Percentiles rank a stretch among this genome's conserved stretches.
Conservation (phyloP, 768 basidiomycete genomes). For the Pisolithus albus region DNA sequence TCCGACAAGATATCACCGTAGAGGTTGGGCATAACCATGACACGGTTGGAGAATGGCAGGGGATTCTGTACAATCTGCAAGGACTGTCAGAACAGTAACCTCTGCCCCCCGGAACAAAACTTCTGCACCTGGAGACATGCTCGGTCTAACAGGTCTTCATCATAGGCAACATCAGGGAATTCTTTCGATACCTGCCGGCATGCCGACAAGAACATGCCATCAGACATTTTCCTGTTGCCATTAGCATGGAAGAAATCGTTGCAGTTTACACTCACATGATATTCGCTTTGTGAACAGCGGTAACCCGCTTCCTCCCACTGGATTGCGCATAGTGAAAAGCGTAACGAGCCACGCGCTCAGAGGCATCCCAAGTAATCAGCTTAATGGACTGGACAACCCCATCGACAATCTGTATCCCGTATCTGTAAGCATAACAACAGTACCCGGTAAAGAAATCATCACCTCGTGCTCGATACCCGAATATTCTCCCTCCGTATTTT, state of each 20-base stretch:
- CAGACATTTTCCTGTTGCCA: slow-evolving; percentile 90
- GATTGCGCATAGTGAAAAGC: slow-evolving; percentile 97
- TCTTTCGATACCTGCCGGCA: slow-evolving; percentile 95
- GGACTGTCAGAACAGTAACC: neutral
- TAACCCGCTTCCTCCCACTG: slow-evolving; percentile 83
- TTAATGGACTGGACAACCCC: slow-evolving; percentile 99
- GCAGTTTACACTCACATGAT: slow-evolving; percentile 69
- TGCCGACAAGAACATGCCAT: slow-evolving; percentile 98
- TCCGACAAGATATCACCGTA: slow-evolving; percentile 95
- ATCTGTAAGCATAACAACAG: slow-evolving; percentile 9
- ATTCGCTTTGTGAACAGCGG: slow-evolving; percentile 98
- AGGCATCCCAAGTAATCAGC: slow-evolving; percentile 98
- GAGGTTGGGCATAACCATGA: slow-evolving; percentile 99
- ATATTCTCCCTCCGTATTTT: slow-evolving; percentile 99
- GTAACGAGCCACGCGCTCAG: slow-evolving; percentile 96
- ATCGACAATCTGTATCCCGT: slow-evolving; percentile 66
- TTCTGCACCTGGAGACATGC: slow-evolving; percentile 79
- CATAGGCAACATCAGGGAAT: slow-evolving; percentile 88
- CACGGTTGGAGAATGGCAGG: slow-evolving; percentile 85
- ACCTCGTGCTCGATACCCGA: slow-evolving; percentile 99
- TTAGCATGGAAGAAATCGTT: slow-evolving; percentile 9
- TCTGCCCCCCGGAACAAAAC: neutral
- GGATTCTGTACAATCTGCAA: slow-evolving; percentile 89
- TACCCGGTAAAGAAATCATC: slow-evolving; percentile 8
- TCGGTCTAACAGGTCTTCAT: slow-evolving; percentile 95